Evolutionary conservation across 805 yeast species (phyloP).

Genomic region (Candida fluviatilis): DNA sequence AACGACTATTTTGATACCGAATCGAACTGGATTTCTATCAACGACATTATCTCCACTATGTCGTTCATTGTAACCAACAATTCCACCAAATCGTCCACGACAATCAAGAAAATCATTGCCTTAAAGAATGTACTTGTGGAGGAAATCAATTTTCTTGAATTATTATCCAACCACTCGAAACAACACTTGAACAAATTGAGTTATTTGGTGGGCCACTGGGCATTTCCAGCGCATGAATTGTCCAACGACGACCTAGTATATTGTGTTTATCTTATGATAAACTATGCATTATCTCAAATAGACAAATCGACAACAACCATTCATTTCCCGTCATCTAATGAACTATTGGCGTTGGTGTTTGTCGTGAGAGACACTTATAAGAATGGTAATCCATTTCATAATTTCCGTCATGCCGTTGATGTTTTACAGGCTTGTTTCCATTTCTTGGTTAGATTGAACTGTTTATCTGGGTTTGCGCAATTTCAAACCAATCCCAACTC

Average conservation of each 20-base stretch:
- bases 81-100: slow-evolving; percentile 20
- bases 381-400: slow-evolving; percentile 87
- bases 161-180: slow-evolving; percentile 22
- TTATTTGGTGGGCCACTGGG: slow-evolving; percentile 55
- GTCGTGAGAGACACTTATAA: slow-evolving; percentile 75
- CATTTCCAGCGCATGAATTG: slow-evolving; percentile 65
- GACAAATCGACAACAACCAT: slow-evolving; percentile 10
- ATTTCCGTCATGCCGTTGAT: slow-evolving; percentile 93
- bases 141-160: slow-evolving; percentile 26
- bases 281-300: slow-evolving; percentile 34
- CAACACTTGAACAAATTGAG: slow-evolving; percentile 25
- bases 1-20: not conserved
- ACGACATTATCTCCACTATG: slow-evolving; percentile 34
- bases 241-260: slow-evolving; percentile 61
- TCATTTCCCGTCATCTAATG: slow-evolving; percentile 28
- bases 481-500: slow-evolving; percentile 28
- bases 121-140: slow-evolving; percentile 22
- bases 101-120: slow-evolving; percentile 17
- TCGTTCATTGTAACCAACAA: slow-evolving; percentile 22
- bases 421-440: slow-evolving; percentile 87
- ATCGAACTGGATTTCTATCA: slow-evolving; percentile 7
- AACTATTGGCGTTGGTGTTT: slow-evolving; percentile 56
- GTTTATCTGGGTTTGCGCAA: slow-evolving; percentile 36
- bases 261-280: slow-evolving; percentile 54
- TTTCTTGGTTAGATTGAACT: slow-evolving; percentile 44